Base-by-base conservation (phyloP, 1,284 basidiomycete genomes). In the Pascua guehoae region DNA sequence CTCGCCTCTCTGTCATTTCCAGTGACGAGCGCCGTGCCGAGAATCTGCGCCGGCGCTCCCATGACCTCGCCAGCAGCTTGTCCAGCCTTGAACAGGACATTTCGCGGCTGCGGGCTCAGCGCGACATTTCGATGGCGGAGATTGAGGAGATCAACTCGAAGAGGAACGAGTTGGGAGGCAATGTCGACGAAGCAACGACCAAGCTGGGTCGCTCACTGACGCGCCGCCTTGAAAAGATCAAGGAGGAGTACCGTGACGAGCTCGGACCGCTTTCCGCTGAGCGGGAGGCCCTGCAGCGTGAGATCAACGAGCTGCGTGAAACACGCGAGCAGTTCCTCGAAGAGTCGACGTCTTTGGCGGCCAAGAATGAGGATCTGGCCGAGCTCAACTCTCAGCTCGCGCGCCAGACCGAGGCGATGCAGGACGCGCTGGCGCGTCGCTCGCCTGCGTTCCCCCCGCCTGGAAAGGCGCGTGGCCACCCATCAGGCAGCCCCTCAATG, bases 121-220 rank as follows among this genome's bases (percentile, higher is more conserved):
- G 95, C 18, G 95, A 98, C 68, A 84, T 98, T 78, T 85, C 88
- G 10, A 77, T 96, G 54, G 93, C 92, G 1, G 95, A 98, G 73
- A 86, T 97, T 17, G 93, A 95, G 69, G 91, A 97, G 77, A 81
- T 98, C 18, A 83, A 86, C 32, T 84, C 51, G 16, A 54, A 56
- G 42, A 55, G 47, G 36, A 44, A 44, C 39, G 62, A 62, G 38
- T 48, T 54, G 16, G 64, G 54, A n/a, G 51, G 61, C 39, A 47
- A 45, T 24, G 51, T 43, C n/a, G 71, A 70, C 43, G 69, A 71
- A 45, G 59, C 64, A 5, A 64, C 72, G 7, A 54, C 51, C 32
- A 62, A 82, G 39, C 74, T 94, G 18, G 83, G 85, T 47, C 84
- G 89, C 12, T 88, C 88, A 12, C 78, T 98, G 46, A 89, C 89